These are phyloP conservation scores for Agaricus bisporus DNA, from an alignment of 768 basidiomycete species.

Conservation along the genomic window DNA sequence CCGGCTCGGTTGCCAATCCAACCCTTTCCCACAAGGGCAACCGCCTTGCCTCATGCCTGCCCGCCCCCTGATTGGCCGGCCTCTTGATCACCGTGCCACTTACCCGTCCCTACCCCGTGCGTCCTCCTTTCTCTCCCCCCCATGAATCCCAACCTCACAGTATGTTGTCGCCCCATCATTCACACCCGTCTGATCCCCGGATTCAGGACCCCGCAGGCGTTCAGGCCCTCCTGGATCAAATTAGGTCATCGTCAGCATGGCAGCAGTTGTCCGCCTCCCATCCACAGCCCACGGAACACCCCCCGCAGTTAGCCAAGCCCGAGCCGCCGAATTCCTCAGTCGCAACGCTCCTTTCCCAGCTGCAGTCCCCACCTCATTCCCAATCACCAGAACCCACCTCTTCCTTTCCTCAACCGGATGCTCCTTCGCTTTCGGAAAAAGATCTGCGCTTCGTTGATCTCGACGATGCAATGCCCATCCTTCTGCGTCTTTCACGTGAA, in stretches of 20 bases:
- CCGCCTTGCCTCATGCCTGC: conserved; percentile 25
- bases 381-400: background rate
- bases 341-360: conserved; percentile 57
- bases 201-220: conserved; percentile 60
- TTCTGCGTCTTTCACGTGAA: conserved; percentile 57
- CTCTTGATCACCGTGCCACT: background rate
- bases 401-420: background rate
- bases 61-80: conserved; percentile 25
- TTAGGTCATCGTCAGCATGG: conserved; percentile 67
- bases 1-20: conserved; percentile 16
- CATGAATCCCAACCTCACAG: conserved; percentile 55
- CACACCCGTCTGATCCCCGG: background rate
- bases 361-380: conserved; percentile 30
- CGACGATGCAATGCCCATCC: conserved; percentile 29
- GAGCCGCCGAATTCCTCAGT: conserved; percentile 31
- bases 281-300: background rate
- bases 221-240: conserved; percentile 63
- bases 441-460: conserved; percentile 12
- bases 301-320: conserved; percentile 7
- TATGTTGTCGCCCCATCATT: conserved; percentile 17
- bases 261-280: conserved; percentile 31
- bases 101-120: background rate
- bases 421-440: background rate
- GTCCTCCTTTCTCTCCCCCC: too few species aligned
- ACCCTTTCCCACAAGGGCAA: conserved; percentile 33